These are phyloP conservation scores for Colletotrichum gloeosporioides DNA, from an alignment of 2,329 filamentous ascomycete genomes.

Conservation along the genomic window DNA sequence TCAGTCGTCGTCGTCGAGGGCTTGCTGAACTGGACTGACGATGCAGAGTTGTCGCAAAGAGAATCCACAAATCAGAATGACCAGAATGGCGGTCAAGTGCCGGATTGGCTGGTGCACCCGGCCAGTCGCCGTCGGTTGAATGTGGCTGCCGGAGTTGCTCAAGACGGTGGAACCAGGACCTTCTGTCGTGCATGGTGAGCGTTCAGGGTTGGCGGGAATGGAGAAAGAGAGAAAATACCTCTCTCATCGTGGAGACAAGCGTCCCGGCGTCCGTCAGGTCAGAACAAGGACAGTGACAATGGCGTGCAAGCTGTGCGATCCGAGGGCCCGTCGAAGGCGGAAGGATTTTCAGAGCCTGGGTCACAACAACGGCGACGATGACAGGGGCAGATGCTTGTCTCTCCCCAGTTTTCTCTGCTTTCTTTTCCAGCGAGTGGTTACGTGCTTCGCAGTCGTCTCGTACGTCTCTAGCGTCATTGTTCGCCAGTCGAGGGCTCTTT, in stretches of 20 bases:
- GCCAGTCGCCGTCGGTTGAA: slow-evolving; percentile 1
- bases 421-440: background rate
- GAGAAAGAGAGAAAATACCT: slow-evolving; percentile 2
- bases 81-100: slow-evolving; percentile 28
- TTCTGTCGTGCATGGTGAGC: slow-evolving; percentile 13
- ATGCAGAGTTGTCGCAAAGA: background rate
- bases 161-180: background rate
- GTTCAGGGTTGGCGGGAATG: background rate
- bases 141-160: slow-evolving; percentile 11
- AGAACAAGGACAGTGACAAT: background rate
- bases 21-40: background rate
- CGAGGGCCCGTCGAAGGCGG: background rate
- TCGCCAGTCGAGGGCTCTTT: slow-evolving; percentile 5
- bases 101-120: slow-evolving; percentile 7
- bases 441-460: background rate
- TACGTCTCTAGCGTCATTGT: slow-evolving; percentile 20
- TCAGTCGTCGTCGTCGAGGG: background rate
- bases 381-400: slow-evolving; percentile 1
- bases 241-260: background rate
- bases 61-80: slow-evolving; percentile 5
- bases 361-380: background rate
- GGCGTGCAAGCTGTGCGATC: slow-evolving; percentile 12
- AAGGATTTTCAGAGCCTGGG: background rate
- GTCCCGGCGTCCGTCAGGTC: background rate
- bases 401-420: background rate